Conservation (phyloP, 805 yeast genomes). For the Kuraishia cidri region DNA sequence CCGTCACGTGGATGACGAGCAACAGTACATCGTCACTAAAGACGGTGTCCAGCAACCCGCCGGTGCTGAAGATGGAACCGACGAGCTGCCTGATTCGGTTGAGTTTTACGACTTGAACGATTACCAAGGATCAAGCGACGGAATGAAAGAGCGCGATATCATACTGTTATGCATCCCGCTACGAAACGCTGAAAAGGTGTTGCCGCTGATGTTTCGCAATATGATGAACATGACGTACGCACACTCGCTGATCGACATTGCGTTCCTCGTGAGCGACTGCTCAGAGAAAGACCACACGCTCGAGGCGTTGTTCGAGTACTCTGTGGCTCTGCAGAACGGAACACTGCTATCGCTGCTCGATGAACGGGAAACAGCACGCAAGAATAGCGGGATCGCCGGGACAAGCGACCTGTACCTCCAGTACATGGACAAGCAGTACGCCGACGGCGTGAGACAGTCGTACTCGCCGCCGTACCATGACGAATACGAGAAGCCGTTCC, state of each 20-base stretch:
- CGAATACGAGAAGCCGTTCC: constrained; percentile 59
- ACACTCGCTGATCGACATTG: constrained; percentile 71
- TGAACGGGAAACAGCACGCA: constrained; percentile 25
- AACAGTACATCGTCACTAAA: background rate
- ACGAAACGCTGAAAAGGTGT: constrained; percentile 67
- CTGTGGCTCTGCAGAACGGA: constrained; percentile 64
- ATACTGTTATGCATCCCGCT: constrained; percentile 68
- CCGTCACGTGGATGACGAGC: background rate
- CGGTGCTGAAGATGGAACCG: background rate
- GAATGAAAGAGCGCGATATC: constrained; percentile 44
- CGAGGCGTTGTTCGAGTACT: constrained; percentile 54
- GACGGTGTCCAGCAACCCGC: background rate
- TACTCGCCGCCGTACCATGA: constrained; percentile 61
- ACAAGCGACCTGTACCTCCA: constrained; percentile 54
- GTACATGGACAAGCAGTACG: constrained; percentile 59
- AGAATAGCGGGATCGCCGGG: constrained; percentile 32
- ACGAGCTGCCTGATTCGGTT: constrained; percentile 18
- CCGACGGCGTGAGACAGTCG: constrained; percentile 45
- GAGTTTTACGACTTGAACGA: constrained; percentile 55
- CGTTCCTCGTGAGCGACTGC: constrained; percentile 76
- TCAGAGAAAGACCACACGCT: constrained; percentile 57
- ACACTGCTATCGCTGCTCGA: constrained; percentile 43
- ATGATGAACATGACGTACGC: constrained; percentile 82
- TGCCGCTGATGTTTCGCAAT: constrained; percentile 79
- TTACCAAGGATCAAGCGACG: constrained; percentile 44